Percentiles rank a stretch among this genome's conserved stretches.
These are phyloP conservation scores for Wickerhamomyces silvicola DNA, from an alignment of 805 yeast species.

Conservation along the genomic window DNA sequence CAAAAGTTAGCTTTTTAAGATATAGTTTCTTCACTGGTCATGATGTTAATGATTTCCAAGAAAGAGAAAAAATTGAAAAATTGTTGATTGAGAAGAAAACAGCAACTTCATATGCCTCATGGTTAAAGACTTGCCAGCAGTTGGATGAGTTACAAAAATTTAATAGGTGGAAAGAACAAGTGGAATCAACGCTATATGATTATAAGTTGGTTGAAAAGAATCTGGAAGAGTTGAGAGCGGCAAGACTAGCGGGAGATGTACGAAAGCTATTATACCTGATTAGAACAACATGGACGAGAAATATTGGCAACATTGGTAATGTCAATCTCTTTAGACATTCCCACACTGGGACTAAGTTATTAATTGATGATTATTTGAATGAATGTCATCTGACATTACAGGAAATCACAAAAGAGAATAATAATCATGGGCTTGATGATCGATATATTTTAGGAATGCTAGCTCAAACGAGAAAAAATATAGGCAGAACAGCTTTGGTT, in stretches of 20 bases:
- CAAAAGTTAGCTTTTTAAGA: neutral
- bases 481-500: conserved; percentile 92
- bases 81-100: conserved; percentile 38
- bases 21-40: conserved; percentile 5
- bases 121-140: conserved; percentile 59
- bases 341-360: conserved; percentile 75
- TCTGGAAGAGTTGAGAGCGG: conserved; percentile 49
- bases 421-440: conserved; percentile 45
- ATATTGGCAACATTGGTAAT: conserved; percentile 83
- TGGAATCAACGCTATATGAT: conserved; percentile 67
- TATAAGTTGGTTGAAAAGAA: conserved; percentile 49
- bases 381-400: conserved; percentile 61
- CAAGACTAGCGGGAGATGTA: conserved; percentile 53
- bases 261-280: conserved; percentile 62
- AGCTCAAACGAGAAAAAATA: conserved; percentile 81
- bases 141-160: conserved; percentile 62
- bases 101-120: conserved; percentile 49
- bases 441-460: conserved; percentile 68
- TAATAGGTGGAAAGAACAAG: conserved; percentile 64
- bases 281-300: conserved; percentile 79
- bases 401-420: conserved; percentile 11
- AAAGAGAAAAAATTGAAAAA: conserved; percentile 30
- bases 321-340: conserved; percentile 70
- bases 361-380: conserved; percentile 75
- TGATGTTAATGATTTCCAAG: conserved; percentile 16